A percentile compares a stretch with the other conserved stretches of the same genome.
These are phyloP conservation scores for Amaranthus cruentus DNA, from an alignment of 148 eudicot species.

Conservation along the genomic window DNA sequence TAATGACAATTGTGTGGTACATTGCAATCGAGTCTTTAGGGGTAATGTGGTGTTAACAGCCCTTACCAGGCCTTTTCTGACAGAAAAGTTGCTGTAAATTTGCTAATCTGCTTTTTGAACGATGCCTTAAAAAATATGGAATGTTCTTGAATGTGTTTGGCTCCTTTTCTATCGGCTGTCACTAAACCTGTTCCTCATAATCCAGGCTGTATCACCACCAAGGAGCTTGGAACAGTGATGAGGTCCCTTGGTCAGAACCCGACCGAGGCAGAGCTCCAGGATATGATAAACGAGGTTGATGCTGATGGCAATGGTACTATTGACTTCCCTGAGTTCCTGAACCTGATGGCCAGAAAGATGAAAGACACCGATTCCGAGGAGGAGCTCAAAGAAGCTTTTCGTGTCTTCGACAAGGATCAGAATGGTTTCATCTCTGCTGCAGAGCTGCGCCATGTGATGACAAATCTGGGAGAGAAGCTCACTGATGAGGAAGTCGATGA, in stretches of 20 bases:
- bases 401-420: conserved; percentile 80
- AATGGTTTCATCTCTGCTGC: conserved; percentile 84
- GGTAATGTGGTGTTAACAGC: no score
- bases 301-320: conserved; percentile 73
- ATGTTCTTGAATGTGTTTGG: background rate
- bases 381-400: conserved; percentile 76
- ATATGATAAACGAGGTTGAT: conserved; percentile 72
- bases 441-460: conserved; percentile 86
- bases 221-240: conserved; percentile 89
- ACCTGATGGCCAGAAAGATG: conserved; percentile 81
- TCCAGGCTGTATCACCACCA: conserved; percentile 75
- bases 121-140: background rate
- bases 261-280: conserved; percentile 80
- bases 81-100: background rate
- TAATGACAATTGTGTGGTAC: no score
- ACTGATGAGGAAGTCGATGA: conserved; percentile 83
- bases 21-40: no score
- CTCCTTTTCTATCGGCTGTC: background rate
- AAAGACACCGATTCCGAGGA: conserved; percentile 84
- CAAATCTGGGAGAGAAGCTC: conserved; percentile 76
- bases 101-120: background rate
- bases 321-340: conserved; percentile 73
- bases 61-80: no score
- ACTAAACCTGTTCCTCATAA: background rate
- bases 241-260: conserved; percentile 83